phyloP scores from a whole-genome alignment of 2,329 filamentous ascomycete genomes.

The Mycogone perniciosa region DNA sequence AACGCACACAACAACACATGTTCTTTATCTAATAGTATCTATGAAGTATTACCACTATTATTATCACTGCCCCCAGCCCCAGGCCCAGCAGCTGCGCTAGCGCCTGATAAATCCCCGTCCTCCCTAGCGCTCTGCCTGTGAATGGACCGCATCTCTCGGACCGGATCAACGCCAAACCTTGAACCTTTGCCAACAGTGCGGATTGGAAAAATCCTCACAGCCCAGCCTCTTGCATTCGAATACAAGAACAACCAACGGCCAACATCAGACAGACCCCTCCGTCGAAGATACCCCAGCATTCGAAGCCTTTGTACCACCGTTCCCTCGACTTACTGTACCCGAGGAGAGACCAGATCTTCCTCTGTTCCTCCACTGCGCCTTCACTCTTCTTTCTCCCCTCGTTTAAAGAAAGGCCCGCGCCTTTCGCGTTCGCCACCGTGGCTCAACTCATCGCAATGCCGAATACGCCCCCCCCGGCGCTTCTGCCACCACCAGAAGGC shows the following conservation, averaged over 20 bases:
- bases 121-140: conserved; percentile 15
- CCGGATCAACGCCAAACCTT: conserved; percentile 37
- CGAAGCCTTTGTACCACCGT: conserved; percentile 5
- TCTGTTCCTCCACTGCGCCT: conserved; percentile 9
- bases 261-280: neutral
- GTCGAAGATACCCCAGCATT: neutral
- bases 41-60: no score
- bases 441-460: conserved; percentile 36
- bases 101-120: neutral
- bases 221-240: conserved; percentile 23
- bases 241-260: neutral
- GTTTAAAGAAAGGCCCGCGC: conserved; percentile 19
- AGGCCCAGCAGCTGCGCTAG: neutral
- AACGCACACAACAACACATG: no score
- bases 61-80: neutral
- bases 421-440: conserved; percentile 26
- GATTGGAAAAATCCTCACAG: conserved; percentile 37
- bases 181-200: conserved; percentile 33
- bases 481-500: conserved; percentile 52
- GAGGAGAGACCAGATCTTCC: conserved; percentile 2
- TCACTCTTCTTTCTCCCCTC: conserved; percentile 17
- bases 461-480: conserved; percentile 40
- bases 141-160: conserved; percentile 26
- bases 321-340: neutral
- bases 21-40: no score